Conservation (phyloP, 352 stramenopile genomes). For the Globisporangium nodosum region DNA sequence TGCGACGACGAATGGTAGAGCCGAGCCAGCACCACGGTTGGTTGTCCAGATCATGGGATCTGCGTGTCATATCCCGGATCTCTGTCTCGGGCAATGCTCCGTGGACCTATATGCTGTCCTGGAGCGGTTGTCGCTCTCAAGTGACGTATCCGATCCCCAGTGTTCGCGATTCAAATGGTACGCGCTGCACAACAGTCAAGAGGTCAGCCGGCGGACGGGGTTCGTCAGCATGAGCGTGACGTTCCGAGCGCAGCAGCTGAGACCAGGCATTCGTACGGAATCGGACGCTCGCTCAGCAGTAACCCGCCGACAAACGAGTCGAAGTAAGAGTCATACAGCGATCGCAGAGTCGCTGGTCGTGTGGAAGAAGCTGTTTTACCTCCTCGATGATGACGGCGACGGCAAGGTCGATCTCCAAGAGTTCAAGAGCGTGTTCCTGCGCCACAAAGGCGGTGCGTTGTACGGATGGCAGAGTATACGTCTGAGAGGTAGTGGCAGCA, state of each 20-base stretch:
- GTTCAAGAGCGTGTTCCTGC: conserved; percentile 41
- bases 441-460: conserved; percentile 29
- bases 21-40: conserved; percentile 11
- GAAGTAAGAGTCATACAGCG: neutral
- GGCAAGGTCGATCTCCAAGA: conserved; percentile 48
- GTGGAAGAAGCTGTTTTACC: conserved; percentile 75
- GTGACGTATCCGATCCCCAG: neutral
- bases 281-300: too few species aligned
- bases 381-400: conserved; percentile 48
- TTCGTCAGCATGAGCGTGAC: conserved; percentile 16
- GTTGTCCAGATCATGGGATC: conserved; percentile 18
- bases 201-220: conserved; percentile 12
- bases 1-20: neutral
- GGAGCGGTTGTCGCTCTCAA: neutral
- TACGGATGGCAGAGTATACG: too few species aligned
- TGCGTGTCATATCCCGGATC: conserved; percentile 17
- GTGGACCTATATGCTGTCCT: conserved; percentile 14
- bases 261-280: neutral
- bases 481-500: too few species aligned
- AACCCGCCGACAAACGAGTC: too few species aligned
- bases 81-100: conserved; percentile 21
- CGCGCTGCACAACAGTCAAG: conserved; percentile 17
- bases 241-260: conserved; percentile 6
- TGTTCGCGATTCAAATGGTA: conserved; percentile 12
- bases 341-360: conserved; percentile 24